Base-by-base conservation (phyloP, 164 flowering plant genomes). In the Chimonanthus salicifolius region DNA sequence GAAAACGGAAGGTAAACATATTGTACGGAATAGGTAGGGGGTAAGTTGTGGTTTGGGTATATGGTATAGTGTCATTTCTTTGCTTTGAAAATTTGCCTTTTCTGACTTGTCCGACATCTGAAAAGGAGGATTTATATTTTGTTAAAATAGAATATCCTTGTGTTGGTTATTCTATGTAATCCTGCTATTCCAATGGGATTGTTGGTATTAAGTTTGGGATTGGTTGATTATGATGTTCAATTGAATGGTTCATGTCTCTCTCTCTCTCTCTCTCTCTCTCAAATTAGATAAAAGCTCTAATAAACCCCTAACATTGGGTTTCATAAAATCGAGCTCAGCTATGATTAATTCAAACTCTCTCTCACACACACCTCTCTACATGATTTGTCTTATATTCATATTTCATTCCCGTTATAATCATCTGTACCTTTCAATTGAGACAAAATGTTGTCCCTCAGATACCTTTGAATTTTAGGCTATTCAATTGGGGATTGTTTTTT, bases 31-130 rank as follows among this genome's bases (percentile, higher is more conserved):
- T 64, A 74, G 70, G 74, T 78, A 64, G 60, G 54, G 77, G 71
- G 74, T 11, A 43, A 45, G 15, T 21, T 33, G 33, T 33, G 73
- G 68, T 78, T 70, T 81, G 87, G 80, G 82, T 82, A 77, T 77
- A 80, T 80, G 84, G 78, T 80, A 78, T 81, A 81, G 76, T 71
- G 47, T 54, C 60, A 54, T 54, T 54, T 13, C 33, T 11, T 54
- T 2, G 15, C n/a, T 16, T 54, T 10, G 15, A 54, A 13, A 11
- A 54, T 8, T 11, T 54, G 11, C 60, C 10, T 9, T 54, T 5
- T 54, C n/a, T 54, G 16, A 54, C n/a, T 54, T 54, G 60, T 54
- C 9, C 15, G 60, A 16, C 60, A 54, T 54, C 60, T 54, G 11
- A 16, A 9, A 10, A 16, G 60, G 60, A 54, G 4, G 15, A 54